Conservation (phyloP, 345 rosid species). For the Eucalyptus urophylla region DNA sequence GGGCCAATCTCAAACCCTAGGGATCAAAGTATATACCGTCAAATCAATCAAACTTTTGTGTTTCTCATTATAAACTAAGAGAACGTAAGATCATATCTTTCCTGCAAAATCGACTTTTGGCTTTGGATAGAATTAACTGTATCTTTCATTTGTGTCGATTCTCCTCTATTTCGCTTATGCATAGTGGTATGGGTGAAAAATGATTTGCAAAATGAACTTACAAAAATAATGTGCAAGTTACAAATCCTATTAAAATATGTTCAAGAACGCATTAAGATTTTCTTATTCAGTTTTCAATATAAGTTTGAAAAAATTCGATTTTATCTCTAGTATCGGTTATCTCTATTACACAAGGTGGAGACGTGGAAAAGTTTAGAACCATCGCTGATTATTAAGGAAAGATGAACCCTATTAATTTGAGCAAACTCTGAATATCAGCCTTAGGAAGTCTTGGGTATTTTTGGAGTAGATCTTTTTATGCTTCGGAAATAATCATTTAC, state of each 20-base stretch:
- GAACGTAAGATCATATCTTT: not conserved
- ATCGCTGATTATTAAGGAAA: not conserved
- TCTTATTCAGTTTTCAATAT: not conserved
- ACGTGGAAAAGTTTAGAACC: not conserved
- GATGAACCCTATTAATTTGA: not conserved
- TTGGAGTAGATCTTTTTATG: not conserved
- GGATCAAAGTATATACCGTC: not conserved
- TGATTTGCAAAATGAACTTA: not conserved
- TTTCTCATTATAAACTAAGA: not conserved
- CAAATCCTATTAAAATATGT: not conserved
- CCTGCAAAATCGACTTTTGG: not conserved
- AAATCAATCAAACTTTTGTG: not conserved
- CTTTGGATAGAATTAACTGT: no score
- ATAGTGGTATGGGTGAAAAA: not conserved
- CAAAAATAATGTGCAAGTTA: not conserved
- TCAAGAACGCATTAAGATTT: not conserved
- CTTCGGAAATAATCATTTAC: not conserved
- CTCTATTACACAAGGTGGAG: not conserved
- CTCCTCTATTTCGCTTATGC: not conserved
- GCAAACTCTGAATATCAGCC: not conserved
- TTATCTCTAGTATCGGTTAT: not conserved
- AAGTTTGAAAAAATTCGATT: not conserved
- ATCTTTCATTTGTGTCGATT: not conserved
- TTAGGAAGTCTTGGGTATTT: not conserved
- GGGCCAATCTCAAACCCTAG: not conserved